Conservation (phyloP, 805 yeast genomes). For the Wickerhamiella parazyma region DNA sequence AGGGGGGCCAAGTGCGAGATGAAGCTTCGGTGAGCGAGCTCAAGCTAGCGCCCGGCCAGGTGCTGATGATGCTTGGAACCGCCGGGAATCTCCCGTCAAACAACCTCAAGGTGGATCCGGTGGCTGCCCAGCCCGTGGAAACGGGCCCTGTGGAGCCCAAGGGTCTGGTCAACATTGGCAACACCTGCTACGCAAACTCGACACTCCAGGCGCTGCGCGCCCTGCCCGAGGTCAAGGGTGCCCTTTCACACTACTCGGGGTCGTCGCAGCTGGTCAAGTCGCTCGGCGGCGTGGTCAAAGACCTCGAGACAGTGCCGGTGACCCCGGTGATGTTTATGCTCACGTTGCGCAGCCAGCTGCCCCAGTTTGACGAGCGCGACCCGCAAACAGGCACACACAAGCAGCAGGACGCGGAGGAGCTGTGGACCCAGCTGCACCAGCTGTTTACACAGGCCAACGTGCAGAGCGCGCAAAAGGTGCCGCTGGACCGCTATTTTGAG, state of each 20-base stretch:
- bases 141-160: constrained; percentile 36
- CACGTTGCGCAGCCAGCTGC: constrained; percentile 44
- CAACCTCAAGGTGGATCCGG: constrained; percentile 39
- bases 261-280: constrained; percentile 24
- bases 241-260: constrained; percentile 31
- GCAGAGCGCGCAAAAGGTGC: constrained; percentile 18
- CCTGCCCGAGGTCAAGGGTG: constrained; percentile 37
- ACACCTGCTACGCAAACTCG: constrained; percentile 66
- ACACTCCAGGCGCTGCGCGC: constrained; percentile 44
- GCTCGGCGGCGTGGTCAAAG: constrained; percentile 23
- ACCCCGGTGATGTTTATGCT: constrained; percentile 55
- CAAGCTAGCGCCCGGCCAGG: constrained; percentile 48
- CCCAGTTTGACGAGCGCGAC: constrained; percentile 75
- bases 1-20: constrained; percentile 77
- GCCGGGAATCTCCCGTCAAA: constrained; percentile 49
- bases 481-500: constrained; percentile 42
- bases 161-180: constrained; percentile 58
- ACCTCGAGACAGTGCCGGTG: constrained; percentile 30
- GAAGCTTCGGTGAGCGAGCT: constrained; percentile 42
- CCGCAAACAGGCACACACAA: constrained; percentile 51
- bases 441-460: constrained; percentile 10
- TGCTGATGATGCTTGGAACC: constrained; percentile 83
- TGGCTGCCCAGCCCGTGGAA: constrained; percentile 40
- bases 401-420: constrained; percentile 98
- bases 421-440: constrained; percentile 61